A percentile compares a stretch with the other conserved stretches of the same genome.
Evolutionary conservation across 192 early-diverging fungal species (phyloP).

Genomic region (Backusella morwellensis): DNA sequence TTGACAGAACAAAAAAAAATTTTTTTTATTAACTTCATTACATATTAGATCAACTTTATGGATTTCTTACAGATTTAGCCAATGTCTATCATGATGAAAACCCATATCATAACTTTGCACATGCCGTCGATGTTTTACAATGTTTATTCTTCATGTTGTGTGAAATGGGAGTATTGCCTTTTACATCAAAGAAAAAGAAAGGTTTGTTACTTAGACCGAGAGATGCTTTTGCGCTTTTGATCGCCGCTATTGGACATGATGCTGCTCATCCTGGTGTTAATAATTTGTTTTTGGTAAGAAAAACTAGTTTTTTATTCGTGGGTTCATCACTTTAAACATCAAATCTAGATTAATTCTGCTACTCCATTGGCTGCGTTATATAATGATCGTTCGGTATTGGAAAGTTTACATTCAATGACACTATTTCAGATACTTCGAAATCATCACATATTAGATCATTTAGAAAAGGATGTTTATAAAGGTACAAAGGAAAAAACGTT

Average conservation of each 20-base stretch:
- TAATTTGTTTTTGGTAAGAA: constrained; percentile 79
- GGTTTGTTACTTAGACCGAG: constrained; percentile 41
- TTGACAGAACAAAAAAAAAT: neutral
- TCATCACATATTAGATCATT: constrained; percentile 50
- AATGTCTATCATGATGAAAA: constrained; percentile 63
- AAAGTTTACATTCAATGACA: constrained; percentile 87
- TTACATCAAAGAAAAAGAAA: constrained; percentile 24
- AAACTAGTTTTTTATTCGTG: neutral
- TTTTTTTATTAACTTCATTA: neutral
- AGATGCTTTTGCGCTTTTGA: constrained; percentile 68
- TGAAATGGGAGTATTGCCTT: constrained; percentile 53
- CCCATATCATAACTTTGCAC: constrained; percentile 93
- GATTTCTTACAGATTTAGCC: constrained; percentile 50
- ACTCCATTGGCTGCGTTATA: constrained; percentile 89
- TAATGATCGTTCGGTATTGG: constrained; percentile 91
- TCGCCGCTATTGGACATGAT: constrained; percentile 78
- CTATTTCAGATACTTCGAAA: constrained; percentile 65
- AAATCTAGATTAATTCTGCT: constrained; percentile 55
- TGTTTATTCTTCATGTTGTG: constrained; percentile 81
- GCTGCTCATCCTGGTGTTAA: constrained; percentile 92
- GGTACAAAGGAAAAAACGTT: constrained; percentile 13
- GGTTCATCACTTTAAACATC: neutral
- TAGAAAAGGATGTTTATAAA: constrained; percentile 13
- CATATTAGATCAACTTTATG: constrained; percentile 45
- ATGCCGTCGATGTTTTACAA: constrained; percentile 93